Evolutionary conservation across 768 basidiomycete species (phyloP).

Genomic region (Russula sp.): DNA sequence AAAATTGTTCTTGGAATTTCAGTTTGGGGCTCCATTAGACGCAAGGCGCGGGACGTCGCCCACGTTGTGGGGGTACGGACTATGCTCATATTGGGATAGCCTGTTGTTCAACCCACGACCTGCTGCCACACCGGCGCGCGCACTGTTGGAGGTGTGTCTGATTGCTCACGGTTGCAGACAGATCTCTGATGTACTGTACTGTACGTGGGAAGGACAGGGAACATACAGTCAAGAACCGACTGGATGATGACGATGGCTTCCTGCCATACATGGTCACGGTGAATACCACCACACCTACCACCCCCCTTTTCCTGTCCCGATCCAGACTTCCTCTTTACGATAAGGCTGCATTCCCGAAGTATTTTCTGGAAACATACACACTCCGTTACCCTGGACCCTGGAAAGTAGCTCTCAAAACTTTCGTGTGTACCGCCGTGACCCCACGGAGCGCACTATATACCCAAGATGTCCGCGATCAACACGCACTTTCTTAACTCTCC

Average conservation of each 20-base stretch:
- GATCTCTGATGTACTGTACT: conserved; percentile 9
- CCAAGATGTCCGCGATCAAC: background rate
- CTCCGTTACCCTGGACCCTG: conserved; percentile 19
- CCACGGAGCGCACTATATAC: background rate
- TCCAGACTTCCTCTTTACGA: conserved; percentile 10
- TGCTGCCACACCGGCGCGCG: background rate
- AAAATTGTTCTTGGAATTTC: conserved; percentile 2
- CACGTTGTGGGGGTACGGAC: conserved; percentile 10
- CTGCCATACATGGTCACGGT: conserved; percentile 21
- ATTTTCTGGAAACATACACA: background rate
- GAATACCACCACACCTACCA: conserved; percentile 10
- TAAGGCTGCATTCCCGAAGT: conserved; percentile 8
- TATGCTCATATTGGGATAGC: conserved; percentile 19
- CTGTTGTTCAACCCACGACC: background rate
- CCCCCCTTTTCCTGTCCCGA: conserved; percentile 11
- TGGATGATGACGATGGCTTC: conserved; percentile 5
- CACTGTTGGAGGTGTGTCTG: background rate
- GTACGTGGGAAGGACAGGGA: conserved; percentile 2
- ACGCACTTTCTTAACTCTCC: background rate
- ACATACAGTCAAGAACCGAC: background rate
- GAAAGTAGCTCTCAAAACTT: background rate
- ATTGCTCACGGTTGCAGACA: background rate
- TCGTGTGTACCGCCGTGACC: background rate
- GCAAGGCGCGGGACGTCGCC: background rate
- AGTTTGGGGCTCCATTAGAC: background rate